Base-by-base conservation (phyloP, 345 rosid genomes). In the Eucalyptus pauciflora region DNA sequence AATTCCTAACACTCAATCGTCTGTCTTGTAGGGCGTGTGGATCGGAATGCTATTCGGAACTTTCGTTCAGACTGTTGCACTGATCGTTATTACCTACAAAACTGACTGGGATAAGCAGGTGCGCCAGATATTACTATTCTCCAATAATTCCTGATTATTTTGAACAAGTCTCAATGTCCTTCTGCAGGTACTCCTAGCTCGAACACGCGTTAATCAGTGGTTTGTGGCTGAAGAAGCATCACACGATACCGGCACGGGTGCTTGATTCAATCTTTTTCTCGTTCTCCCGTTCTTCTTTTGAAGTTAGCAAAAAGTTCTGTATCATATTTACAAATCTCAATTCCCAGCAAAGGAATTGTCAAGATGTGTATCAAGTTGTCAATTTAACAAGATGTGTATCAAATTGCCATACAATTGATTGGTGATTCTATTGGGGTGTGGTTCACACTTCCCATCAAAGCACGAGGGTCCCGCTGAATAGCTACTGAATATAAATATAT, bases 51-150 rank as follows among this genome's bases (percentile, higher is more conserved):
- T 97, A 88, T 85, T 97, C 31, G 97, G 98, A 60, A 90, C 95
- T 81, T 92, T 95, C 4, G 92, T 90, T 60, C 99, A 97, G 86
- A 95, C 98, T 45, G 4, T 95, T 3, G 92, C 91, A 25, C 95
- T 97, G 27, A 56, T 91, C 33, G 76, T 93, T 5, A 93, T 95
- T 86, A 97, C 97, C 71, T 88, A 87, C 86, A 93, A 90, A 88
- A 97, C 98, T 54, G 95, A 95, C 87, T 96, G 99, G 99, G 97
- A 97, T 27, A 94, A 95, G 60, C 97, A 95, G 96, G 97, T 94
- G 87, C 3, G 11, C 33, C 12, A 4, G 31, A 51, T 48, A 22
- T 49, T 88, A 29, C 2, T 13, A 7, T 88, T 29, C 4, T 51
- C 52, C 45, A 46, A 7, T 43, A 27, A 27, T 18, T 29, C 50